These are phyloP conservation scores for Phialophora macrospora DNA, from an alignment of 2,329 filamentous ascomycete genomes.

Conservation along the genomic window DNA sequence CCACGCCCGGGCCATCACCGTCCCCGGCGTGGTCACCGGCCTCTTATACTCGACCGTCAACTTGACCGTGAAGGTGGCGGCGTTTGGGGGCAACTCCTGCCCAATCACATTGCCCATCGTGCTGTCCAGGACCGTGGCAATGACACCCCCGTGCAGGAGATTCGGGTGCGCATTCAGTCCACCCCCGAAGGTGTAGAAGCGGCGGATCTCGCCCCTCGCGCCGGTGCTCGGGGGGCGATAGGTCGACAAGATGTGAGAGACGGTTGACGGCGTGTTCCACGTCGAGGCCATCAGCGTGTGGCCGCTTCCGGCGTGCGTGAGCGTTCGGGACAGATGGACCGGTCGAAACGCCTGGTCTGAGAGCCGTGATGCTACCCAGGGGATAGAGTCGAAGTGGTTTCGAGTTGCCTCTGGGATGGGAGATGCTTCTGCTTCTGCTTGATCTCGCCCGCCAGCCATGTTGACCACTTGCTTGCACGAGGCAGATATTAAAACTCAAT, in stretches of 20 bases:
- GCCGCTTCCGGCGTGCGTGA: slow-evolving; percentile 25
- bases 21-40: slow-evolving; percentile 46
- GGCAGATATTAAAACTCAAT: background rate
- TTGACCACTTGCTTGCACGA: background rate
- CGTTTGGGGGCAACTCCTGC: slow-evolving; percentile 3
- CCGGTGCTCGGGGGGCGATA: slow-evolving; percentile 13
- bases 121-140: slow-evolving; percentile 41
- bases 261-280: slow-evolving; percentile 35
- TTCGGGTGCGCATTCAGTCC: slow-evolving; percentile 41
- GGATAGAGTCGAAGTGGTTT: slow-evolving; percentile 38
- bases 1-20: slow-evolving; percentile 46
- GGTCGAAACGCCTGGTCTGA: slow-evolving; percentile 35
- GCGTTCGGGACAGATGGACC: slow-evolving; percentile 29
- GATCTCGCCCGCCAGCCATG: background rate
- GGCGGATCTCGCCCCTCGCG: slow-evolving; percentile 35
- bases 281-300: slow-evolving; percentile 36
- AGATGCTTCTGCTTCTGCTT: background rate
- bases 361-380: slow-evolving; percentile 44
- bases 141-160: slow-evolving; percentile 42
- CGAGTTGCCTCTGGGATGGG: slow-evolving; percentile 17
- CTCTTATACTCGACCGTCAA: slow-evolving; percentile 50
- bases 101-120: slow-evolving; percentile 35
- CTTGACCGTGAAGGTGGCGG: slow-evolving; percentile 46
- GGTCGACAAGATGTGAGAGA: slow-evolving; percentile 29
- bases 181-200: slow-evolving; percentile 41